Conservation (phyloP, 768 basidiomycete species). For the Thelephora ganbajun region DNA sequence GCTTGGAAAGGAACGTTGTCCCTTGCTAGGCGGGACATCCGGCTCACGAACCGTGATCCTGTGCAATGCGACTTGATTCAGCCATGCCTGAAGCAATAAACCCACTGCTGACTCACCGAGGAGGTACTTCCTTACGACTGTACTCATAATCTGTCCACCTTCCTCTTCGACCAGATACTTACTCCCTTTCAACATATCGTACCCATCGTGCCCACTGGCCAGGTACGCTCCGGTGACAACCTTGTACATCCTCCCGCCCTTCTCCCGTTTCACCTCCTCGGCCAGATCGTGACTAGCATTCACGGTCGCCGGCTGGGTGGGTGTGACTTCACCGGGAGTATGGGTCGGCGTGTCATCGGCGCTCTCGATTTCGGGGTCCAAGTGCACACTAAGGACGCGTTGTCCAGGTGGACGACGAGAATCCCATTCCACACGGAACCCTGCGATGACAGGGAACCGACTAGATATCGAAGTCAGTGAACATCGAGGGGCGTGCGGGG, state of each 20-base stretch:
- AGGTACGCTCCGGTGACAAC: slow-evolving; percentile 83
- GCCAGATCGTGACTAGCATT: too few relatives aligned
- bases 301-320: slow-evolving; percentile 14
- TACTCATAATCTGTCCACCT: slow-evolving; percentile 62
- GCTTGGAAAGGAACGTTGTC: slow-evolving; percentile 12
- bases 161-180: slow-evolving; percentile 74
- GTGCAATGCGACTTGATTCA: slow-evolving; percentile 4
- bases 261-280: slow-evolving; percentile 37
- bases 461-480: slow-evolving; percentile 25
- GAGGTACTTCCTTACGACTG: slow-evolving; percentile 71
- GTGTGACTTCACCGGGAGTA: slow-evolving; percentile 15
- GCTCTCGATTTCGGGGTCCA: slow-evolving; percentile 26
- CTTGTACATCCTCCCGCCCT: slow-evolving; percentile 47
- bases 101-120: slow-evolving; percentile 35
- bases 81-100: not conserved
- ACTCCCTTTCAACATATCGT: slow-evolving; percentile 46
- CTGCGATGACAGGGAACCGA: slow-evolving; percentile 81
- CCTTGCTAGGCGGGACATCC: slow-evolving; percentile 30
- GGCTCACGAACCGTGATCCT: slow-evolving; percentile 70
- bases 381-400: slow-evolving; percentile 63
- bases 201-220: slow-evolving; percentile 70
- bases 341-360: slow-evolving; percentile 9
- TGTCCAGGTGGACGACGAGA: slow-evolving; percentile 56
- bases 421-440: slow-evolving; percentile 79
- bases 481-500: slow-evolving; percentile 11